A percentile compares a stretch with the other conserved stretches of the same genome.
phyloP scores from a whole-genome alignment of 1,284 basidiomycete species.

The Golubevia pallescens region DNA sequence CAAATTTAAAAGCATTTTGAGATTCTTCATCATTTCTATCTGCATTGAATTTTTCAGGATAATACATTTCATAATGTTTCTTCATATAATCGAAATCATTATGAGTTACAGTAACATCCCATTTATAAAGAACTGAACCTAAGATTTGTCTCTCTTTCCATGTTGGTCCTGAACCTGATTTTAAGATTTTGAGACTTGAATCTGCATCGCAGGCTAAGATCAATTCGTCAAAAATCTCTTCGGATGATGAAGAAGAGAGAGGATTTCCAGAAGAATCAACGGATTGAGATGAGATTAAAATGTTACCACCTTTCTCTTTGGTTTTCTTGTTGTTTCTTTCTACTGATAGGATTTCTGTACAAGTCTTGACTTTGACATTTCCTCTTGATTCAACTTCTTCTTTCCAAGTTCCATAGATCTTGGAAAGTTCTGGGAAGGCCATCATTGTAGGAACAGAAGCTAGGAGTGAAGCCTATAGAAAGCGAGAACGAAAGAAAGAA shows the following conservation, averaged over 20 bases:
- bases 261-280: conserved; percentile 33
- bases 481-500: not conserved
- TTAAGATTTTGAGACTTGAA: conserved; percentile 51
- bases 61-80: conserved; percentile 51
- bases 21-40: conserved; percentile 63
- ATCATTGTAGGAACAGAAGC: conserved; percentile 66
- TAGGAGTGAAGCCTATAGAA: conserved; percentile 51
- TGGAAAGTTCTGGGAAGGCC: conserved; percentile 67
- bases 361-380: conserved; percentile 67
- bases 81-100: conserved; percentile 53
- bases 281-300: conserved; percentile 28
- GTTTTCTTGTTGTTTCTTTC: conserved; percentile 38
- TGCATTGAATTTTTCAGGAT: conserved; percentile 64
- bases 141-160: conserved; percentile 52
- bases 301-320: conserved; percentile 28
- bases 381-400: conserved; percentile 66
- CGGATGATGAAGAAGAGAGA: not conserved
- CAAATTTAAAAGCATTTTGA: conserved; percentile 66
- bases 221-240: conserved; percentile 47
- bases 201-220: conserved; percentile 59
- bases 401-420: conserved; percentile 69
- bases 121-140: conserved; percentile 51
- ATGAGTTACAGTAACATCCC: conserved; percentile 59
- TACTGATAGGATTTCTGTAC: conserved; percentile 67
- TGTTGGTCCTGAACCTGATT: conserved; percentile 22